phyloP scores from a whole-genome alignment of 257 asterid genomes.

The Ocimum tenuiflorum region DNA sequence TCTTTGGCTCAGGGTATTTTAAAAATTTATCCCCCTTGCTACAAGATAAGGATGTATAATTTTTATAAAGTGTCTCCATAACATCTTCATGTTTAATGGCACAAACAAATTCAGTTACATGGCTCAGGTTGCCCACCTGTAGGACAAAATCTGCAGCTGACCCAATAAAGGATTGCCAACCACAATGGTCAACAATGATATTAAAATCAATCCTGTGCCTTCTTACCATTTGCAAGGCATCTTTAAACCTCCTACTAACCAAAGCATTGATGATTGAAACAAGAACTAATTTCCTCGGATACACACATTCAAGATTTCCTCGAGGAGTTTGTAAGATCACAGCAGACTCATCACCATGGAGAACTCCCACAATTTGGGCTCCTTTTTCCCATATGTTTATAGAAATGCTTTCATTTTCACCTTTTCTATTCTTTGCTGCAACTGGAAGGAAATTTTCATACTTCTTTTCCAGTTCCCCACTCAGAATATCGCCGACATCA shows the following conservation, averaged over 20 bases:
- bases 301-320: constrained; percentile 93
- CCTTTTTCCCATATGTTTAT: constrained; percentile 86
- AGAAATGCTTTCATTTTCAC: constrained; percentile 44
- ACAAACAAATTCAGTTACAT: constrained; percentile 82
- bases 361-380: constrained; percentile 62
- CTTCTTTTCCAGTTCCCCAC: constrained; percentile 52
- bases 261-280: constrained; percentile 72
- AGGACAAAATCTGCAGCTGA: constrained; percentile 65
- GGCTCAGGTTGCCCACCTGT: constrained; percentile 70
- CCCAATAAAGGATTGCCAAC: constrained; percentile 71
- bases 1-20: constrained; percentile 27
- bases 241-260: constrained; percentile 60
- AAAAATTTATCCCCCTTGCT: constrained; percentile 25
- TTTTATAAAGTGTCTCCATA: constrained; percentile 66
- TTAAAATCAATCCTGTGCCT: constrained; percentile 94
- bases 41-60: constrained; percentile 34
- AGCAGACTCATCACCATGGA: constrained; percentile 96
- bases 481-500: constrained; percentile 59
- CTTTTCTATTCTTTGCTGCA: constrained; percentile 41
- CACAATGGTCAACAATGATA: constrained; percentile 74
- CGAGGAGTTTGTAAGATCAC: constrained; percentile 76
- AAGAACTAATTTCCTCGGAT: constrained; percentile 84
- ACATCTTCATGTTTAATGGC: constrained; percentile 69
- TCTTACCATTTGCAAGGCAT: constrained; percentile 79
- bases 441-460: constrained; percentile 68